Conservation (phyloP, 2,329 filamentous ascomycete genomes). For the Mollisia scopiformis region DNA sequence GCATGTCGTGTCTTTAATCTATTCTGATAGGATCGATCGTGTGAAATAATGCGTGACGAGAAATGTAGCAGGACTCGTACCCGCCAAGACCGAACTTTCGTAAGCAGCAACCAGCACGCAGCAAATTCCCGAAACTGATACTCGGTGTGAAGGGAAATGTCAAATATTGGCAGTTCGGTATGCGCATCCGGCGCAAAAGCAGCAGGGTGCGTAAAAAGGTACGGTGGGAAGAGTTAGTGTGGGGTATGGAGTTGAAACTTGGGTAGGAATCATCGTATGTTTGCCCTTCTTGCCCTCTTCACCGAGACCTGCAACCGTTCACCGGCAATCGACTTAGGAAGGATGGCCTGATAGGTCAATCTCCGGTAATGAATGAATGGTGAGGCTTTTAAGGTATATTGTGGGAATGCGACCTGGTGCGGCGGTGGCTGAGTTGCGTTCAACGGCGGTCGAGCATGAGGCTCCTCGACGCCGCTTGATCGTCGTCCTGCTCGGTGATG, state of each 20-base stretch:
- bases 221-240: neutral
- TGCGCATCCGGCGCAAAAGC: conserved; percentile 1
- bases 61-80: neutral
- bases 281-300: neutral
- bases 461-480: conserved; percentile 1
- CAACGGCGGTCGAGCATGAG: neutral
- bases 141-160: neutral
- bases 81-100: neutral
- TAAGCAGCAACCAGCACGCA: neutral
- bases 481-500: neutral
- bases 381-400: neutral
- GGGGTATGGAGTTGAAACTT: neutral
- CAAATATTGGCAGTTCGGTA: neutral
- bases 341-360: neutral
- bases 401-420: neutral
- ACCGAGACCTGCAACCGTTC: neutral
- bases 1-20: neutral
- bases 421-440: neutral
- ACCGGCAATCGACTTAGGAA: neutral
- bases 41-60: neutral
- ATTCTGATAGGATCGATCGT: neutral
- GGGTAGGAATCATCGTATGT: neutral
- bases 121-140: neutral
- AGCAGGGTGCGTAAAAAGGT: neutral
- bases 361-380: neutral